Conservation (phyloP, 345 rosid species). For the Physaria fendleri region DNA sequence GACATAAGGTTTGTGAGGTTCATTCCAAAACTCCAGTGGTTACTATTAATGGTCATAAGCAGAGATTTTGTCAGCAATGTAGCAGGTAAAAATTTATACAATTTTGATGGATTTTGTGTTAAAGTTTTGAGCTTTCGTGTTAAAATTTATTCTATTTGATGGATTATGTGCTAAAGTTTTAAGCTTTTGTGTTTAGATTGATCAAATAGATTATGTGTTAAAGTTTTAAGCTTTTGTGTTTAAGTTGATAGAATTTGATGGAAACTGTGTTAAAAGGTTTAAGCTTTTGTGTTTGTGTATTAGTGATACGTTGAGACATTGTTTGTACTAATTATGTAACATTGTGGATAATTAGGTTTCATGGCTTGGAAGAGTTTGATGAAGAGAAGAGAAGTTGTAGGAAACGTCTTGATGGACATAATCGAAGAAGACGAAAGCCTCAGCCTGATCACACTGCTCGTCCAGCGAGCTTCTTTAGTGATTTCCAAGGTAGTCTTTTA, state of each 20-base stretch:
- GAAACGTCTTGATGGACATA: conserved; percentile 40
- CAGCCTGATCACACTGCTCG: conserved; percentile 15
- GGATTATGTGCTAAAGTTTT: no score
- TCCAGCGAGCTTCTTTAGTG: conserved; percentile 22
- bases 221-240: no score
- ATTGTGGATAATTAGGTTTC: conserved; percentile 23
- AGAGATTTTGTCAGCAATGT: conserved; percentile 91
- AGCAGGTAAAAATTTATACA: conserved; percentile 92
- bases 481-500: conserved; percentile 35
- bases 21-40: conserved; percentile 81
- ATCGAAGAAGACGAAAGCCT: conserved; percentile 34
- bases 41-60: conserved; percentile 54
- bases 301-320: no score
- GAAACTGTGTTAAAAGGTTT: no score
- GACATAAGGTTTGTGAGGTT: conserved; percentile 87
- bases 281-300: conserved; percentile 6
- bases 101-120: no score
- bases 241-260: no score
- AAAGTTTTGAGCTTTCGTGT: no score
- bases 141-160: no score
- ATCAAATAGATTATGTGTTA: no score
- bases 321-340: no score
- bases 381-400: conserved; percentile 41
- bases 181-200: no score
- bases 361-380: conserved; percentile 37